A percentile compares a stretch with the other conserved stretches of the same genome.
Conservation (phyloP, 2,329 filamentous ascomycete species). For the Atkinsonella hypoxylon region DNA sequence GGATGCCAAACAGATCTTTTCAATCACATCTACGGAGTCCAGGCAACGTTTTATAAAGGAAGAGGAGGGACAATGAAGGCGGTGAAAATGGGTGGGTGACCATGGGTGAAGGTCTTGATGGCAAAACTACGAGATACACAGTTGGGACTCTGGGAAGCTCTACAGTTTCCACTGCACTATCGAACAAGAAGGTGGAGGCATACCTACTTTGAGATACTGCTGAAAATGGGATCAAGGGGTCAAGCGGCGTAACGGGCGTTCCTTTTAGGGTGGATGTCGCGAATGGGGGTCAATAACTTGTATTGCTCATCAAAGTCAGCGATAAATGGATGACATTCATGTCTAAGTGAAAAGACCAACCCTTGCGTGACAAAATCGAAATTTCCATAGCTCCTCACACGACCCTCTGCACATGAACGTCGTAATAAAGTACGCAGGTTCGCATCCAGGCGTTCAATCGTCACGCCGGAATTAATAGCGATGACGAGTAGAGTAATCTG, state of each 20-base stretch:
- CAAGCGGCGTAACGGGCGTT: background rate
- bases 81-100: background rate
- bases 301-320: slow-evolving; percentile 5
- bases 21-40: slow-evolving; percentile 21
- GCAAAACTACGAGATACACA: background rate
- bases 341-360: slow-evolving; percentile 16
- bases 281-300: background rate
- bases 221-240: background rate
- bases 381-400: background rate
- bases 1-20: slow-evolving; percentile 24
- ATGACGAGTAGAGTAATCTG: slow-evolving; percentile 26
- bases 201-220: background rate
- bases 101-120: background rate
- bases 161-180: background rate
- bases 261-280: background rate
- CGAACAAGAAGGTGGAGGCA: background rate
- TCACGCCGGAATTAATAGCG: slow-evolving; percentile 18
- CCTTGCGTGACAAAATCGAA: slow-evolving; percentile 8
- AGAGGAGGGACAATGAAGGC: slow-evolving; percentile 1
- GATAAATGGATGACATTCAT: background rate
- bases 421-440: background rate
- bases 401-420: background rate
- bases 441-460: background rate
- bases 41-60: slow-evolving; percentile 21
- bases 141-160: background rate